A percentile compares a stretch with the other conserved stretches of the same genome.
These are phyloP conservation scores for Coleophoma crateriformis DNA, from an alignment of 2,329 filamentous ascomycete species.

Conservation along the genomic window DNA sequence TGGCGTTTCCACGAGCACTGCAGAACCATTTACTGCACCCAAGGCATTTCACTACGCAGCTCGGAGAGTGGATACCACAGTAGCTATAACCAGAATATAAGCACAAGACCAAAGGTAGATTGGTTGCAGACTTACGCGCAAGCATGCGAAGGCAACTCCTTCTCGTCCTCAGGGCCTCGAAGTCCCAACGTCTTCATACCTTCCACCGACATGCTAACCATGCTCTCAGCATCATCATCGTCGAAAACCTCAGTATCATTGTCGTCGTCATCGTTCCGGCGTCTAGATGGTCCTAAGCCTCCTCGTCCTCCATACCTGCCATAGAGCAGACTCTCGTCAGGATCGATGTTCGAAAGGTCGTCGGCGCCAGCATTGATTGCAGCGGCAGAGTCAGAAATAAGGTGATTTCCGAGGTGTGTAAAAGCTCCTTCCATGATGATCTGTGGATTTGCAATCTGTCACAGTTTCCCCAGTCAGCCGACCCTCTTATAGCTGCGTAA, in stretches of 20 bases:
- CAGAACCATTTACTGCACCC: slow-evolving; percentile 99
- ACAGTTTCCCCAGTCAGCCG: slow-evolving; percentile 6
- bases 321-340: slow-evolving; percentile 78
- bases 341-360: slow-evolving; percentile 62
- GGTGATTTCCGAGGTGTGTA: slow-evolving; percentile 80
- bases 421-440: slow-evolving; percentile 76
- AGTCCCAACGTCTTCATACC: slow-evolving; percentile 62
- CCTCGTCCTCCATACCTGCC: slow-evolving; percentile 57
- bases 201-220: slow-evolving; percentile 77
- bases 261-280: slow-evolving; percentile 81
- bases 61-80: slow-evolving; percentile 94
- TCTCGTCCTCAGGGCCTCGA: slow-evolving; percentile 68
- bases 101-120: slow-evolving; percentile 1
- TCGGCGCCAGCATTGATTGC: slow-evolving; percentile 83
- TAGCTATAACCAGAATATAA: slow-evolving; percentile 51
- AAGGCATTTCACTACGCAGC: slow-evolving; percentile 93
- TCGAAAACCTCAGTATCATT: slow-evolving; percentile 80
- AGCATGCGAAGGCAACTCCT: slow-evolving; percentile 87
- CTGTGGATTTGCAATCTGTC: slow-evolving; percentile 7
- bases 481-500: background rate
- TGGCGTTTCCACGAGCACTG: slow-evolving; percentile 92
- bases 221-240: slow-evolving; percentile 68
- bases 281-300: slow-evolving; percentile 40
- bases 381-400: slow-evolving; percentile 76
- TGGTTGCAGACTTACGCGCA: slow-evolving; percentile 68